Evolutionary conservation across 2,329 filamentous ascomycete genomes (phyloP), one percentile per base, ranked within the genome.

Genomic region (Diaporthe citriasiana): DNA sequence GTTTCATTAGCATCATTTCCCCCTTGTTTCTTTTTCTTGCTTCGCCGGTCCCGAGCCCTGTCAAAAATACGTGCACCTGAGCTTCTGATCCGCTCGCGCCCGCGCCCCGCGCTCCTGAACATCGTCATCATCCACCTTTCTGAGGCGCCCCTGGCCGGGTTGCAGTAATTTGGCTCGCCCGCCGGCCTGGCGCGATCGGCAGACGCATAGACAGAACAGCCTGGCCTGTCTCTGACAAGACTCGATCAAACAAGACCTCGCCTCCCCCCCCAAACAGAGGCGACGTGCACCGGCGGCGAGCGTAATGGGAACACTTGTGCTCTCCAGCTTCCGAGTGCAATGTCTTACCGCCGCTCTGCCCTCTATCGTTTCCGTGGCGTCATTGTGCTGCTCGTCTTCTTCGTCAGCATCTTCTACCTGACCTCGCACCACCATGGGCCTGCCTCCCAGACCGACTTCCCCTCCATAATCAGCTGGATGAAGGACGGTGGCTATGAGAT

Each of bases 401-500:
- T 68, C 60, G 30, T 59, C 59, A 73, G 66, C 71, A 68, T 75
- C 51, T 73, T 75, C 71, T 68, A 71, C 33, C 71, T 75, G 27
- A 74, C 66, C n/a, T 73, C 71, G 10, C 68, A 68, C 45, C 71
- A 70, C 59, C n/a, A 53, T 50, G 53, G 35, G 19, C 38, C 53
- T 9, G 35, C 53, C 35, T 51, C 42, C 30, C 66, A 69, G 51
- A 38, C 74, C 2, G 60, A 56, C 59, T 63, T 73, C 27, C 66
- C 74, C 19, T 75, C 74, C 38, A 73, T 73, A 53, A 75, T 75
- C 74, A 45, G 25, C 42, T 75, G 74, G 74, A 75, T 75, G 59
- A 69, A 65, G 25, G 74, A 75, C 30, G 74, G 74, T 47, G 74
- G 74, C 60, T 75, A 75, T 40, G 74, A 75, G 66, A 73, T 75